A percentile compares a stretch with the other conserved stretches of the same genome.
Evolutionary conservation across 345 rosid genomes (phyloP).

Genomic region (Salix caprea): DNA sequence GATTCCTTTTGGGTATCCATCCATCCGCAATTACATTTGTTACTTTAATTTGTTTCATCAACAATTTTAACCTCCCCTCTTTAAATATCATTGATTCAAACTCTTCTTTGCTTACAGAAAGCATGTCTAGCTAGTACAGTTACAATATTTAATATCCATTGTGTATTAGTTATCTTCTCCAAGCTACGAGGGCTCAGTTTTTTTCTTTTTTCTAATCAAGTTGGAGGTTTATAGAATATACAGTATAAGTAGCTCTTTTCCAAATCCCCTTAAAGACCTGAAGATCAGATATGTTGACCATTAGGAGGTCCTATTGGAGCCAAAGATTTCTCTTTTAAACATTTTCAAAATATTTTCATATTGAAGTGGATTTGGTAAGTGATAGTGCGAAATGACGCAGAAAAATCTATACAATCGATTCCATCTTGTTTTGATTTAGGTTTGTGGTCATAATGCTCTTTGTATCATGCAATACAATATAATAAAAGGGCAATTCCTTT

Average conservation of each 20-base stretch:
- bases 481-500: no score
- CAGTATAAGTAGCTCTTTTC: neutral
- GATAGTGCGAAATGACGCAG: neutral
- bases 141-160: neutral
- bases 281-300: neutral
- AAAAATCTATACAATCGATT: neutral
- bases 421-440: neutral
- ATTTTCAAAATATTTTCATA: neutral
- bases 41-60: neutral
- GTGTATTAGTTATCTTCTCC: no score
- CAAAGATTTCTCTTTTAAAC: neutral
- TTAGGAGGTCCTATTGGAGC: neutral
- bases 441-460: no score
- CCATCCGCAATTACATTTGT: slow-evolving; percentile 8
- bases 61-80: neutral
- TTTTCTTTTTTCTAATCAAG: neutral
- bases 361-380: neutral
- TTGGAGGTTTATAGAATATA: neutral
- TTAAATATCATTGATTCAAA: neutral
- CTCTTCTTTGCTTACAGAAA: neutral
- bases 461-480: no score
- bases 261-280: neutral
- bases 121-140: no score
- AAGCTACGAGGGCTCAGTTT: no score
- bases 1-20: slow-evolving; percentile 29